phyloP scores from a whole-genome alignment of 345 rosid genomes.

The Pugionium dolabratum region DNA sequence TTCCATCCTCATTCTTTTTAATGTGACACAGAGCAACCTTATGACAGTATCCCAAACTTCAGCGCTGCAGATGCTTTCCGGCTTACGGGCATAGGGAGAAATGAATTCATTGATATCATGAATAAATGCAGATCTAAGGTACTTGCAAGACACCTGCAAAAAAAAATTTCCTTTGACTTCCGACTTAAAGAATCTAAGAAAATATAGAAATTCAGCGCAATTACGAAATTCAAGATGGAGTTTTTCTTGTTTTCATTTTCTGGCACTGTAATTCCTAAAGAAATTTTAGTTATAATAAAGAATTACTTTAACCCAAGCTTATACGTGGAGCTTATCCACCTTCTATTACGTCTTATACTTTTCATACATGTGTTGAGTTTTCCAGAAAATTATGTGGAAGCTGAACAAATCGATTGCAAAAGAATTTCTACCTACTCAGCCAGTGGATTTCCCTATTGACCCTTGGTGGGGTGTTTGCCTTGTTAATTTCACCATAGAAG shows the following conservation, averaged over 20 bases:
- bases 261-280: conserved; percentile 9
- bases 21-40: conserved; percentile 86
- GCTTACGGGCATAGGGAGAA: conserved; percentile 95
- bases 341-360: conserved; percentile 38
- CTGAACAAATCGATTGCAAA: conserved; percentile 97
- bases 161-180: conserved; percentile 8
- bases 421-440: conserved; percentile 87
- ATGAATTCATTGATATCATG: conserved; percentile 98
- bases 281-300: conserved; percentile 3
- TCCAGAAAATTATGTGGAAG: conserved; percentile 99
- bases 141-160: conserved; percentile 21
- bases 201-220: neutral
- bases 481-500: conserved; percentile 96
- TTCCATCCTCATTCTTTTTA: conserved; percentile 36
- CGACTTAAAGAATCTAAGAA: neutral
- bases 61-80: conserved; percentile 98
- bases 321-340: conserved; percentile 11
- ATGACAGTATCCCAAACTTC: conserved; percentile 98
- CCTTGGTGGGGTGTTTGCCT: conserved; percentile 99
- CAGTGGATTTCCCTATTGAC: conserved; percentile 84
- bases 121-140: conserved; percentile 99
- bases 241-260: conserved; percentile 19
- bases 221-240: neutral
- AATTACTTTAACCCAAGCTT: neutral
- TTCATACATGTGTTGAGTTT: conserved; percentile 48